Base-by-base conservation (phyloP, 2,329 filamentous ascomycete genomes). In the Aureobasidium uvarum region DNA sequence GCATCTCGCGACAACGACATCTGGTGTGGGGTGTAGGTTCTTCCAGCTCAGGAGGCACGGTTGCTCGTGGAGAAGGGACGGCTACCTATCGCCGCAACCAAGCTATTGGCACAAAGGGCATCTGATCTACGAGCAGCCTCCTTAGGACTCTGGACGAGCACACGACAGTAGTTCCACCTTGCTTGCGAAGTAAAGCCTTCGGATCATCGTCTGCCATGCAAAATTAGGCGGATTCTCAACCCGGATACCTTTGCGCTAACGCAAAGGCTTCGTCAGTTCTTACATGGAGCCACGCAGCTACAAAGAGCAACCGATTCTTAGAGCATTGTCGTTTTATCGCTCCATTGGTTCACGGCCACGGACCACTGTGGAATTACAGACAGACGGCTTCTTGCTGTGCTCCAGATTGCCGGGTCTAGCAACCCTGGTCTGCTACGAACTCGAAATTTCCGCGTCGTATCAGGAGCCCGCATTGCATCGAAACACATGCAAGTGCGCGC, bases 391-490 rank as follows among this genome's bases (percentile, higher is more conserved):
- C 58, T 50, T 14, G 43, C 58, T 62, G 33, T 33, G 20, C 45
- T 39, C 58, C 58, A 51, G 45, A 39, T 51, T 31, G 43, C 36
- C 33, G 58, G 58, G 43, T 39, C 45, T 46, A 51, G 18, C 41
- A 48, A 60, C 31, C 56, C 56, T 60, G 41, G 28, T 31, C 28
- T n/a, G n/a, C 41, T 46, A n/a, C 41, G 38, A 48, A 13, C 13
- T 48, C 43, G 28, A 60, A 60, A 60, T 60, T 60, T 48, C 43
- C 41, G 56, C 20, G 56, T 60, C 43, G 45, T 62, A 50, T 50
- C 36, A 62, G 45, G 33, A 62, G 20, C 58, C 25, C 31, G 58
- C 58, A 51, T 62, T 50, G 58, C 56, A 60, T 48, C 56, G 10
- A 45, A 38, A 48, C 43, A 48, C 23, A 48, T 60, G 56, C 56